These are phyloP conservation scores for Raphanus sativus DNA, from an alignment of 345 rosid species.

Conservation along the genomic window DNA sequence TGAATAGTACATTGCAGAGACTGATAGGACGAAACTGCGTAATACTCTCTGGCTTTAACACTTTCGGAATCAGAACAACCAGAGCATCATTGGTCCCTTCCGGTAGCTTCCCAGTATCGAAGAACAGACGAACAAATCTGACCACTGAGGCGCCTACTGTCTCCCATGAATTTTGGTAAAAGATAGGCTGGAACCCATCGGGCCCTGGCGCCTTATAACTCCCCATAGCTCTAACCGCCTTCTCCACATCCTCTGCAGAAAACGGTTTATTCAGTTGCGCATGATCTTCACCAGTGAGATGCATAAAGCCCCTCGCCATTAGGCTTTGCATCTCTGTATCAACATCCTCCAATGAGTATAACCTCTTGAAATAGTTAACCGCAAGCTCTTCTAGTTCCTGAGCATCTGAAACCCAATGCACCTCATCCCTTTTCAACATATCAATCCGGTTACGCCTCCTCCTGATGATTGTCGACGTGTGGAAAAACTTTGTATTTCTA, in stretches of 20 bases:
- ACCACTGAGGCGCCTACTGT: background rate
- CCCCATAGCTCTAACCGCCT: background rate
- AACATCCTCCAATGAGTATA: no score
- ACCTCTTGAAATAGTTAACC: no score
- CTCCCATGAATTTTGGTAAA: background rate
- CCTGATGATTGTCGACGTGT: no score
- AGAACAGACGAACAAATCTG: background rate
- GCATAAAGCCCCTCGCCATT: no score
- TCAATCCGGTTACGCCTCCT: no score
- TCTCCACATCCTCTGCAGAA: background rate
- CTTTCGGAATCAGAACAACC: background rate
- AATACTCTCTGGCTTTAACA: background rate
- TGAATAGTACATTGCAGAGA: background rate
- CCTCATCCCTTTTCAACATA: no score
- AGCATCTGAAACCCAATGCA: no score
- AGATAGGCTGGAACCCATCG: background rate
- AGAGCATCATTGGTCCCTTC: background rate
- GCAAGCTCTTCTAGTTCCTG: no score
- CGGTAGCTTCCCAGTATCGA: background rate
- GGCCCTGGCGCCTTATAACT: background rate
- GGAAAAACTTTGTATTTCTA: no score
- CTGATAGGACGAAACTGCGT: background rate
- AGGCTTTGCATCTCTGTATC: no score
- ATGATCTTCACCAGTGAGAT: no score
- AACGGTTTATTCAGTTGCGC: no score